Percentiles rank a stretch among this genome's conserved stretches.
phyloP scores from a whole-genome alignment of 306 rosid species.

The Corylus heterophylla region DNA sequence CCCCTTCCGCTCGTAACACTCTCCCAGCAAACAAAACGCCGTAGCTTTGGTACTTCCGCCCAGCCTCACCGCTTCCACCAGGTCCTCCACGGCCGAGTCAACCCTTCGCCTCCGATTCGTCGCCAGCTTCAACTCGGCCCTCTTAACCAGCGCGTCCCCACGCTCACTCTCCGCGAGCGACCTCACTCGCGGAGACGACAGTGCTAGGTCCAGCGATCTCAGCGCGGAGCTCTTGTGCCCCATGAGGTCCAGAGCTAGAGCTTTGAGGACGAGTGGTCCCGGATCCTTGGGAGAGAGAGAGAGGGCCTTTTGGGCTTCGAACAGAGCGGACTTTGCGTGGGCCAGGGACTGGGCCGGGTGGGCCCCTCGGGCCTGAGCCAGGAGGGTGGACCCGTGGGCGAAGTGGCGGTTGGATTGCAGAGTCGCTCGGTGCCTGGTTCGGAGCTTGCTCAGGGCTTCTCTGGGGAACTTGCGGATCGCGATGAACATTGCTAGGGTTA shows the following conservation, averaged over 20 bases:
- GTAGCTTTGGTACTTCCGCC: constrained; percentile 22
- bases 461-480: constrained; percentile 33
- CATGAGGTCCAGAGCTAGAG: constrained; percentile 43
- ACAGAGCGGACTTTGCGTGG: constrained; percentile 57
- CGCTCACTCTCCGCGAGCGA: constrained; percentile 41
- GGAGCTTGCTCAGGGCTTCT: constrained; percentile 31
- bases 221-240: constrained; percentile 48
- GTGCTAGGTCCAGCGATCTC: constrained; percentile 42
- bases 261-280: constrained; percentile 53
- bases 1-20: constrained; percentile 67
- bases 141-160: constrained; percentile 42
- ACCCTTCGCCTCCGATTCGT: constrained; percentile 52
- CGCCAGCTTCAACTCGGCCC: constrained; percentile 58
- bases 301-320: constrained; percentile 52
- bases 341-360: constrained; percentile 26
- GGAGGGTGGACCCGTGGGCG: constrained; percentile 46
- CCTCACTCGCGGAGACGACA: constrained; percentile 49
- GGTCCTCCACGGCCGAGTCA: constrained; percentile 67
- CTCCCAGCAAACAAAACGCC: constrained; percentile 54
- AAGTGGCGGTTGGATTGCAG: constrained; percentile 49
- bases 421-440: constrained; percentile 35
- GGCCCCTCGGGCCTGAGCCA: constrained; percentile 46
- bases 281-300: constrained; percentile 54
- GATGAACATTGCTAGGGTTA: constrained; percentile 40
- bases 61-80: constrained; percentile 42